Evolutionary conservation across 129 eudicot genomes (phyloP).

Genomic region (Centella asiatica): DNA sequence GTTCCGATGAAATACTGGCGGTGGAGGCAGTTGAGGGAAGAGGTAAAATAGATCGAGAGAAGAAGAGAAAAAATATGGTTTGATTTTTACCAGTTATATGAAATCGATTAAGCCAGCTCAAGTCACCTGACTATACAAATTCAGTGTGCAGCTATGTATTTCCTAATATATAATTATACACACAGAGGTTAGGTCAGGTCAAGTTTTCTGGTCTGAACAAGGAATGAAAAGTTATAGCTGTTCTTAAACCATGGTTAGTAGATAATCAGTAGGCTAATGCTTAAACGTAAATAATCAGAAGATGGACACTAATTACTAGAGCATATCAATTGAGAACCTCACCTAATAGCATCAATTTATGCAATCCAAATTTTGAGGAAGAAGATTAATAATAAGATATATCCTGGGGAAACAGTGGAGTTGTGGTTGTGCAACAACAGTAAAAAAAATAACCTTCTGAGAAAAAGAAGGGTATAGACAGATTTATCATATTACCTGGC

Average conservation of each 20-base stretch:
- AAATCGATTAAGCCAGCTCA: too few relatives aligned
- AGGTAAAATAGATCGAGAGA: too few relatives aligned
- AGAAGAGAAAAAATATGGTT: too few relatives aligned
- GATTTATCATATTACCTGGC: conserved; percentile 52
- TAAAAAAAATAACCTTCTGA: background rate
- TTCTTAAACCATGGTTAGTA: background rate
- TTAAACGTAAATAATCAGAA: too few relatives aligned
- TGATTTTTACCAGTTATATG: too few relatives aligned
- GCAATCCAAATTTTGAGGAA: background rate
- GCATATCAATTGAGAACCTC: background rate
- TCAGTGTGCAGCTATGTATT: too few relatives aligned
- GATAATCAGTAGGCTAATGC: background rate
- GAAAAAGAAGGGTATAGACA: background rate
- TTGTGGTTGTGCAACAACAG: background rate
- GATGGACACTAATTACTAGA: background rate
- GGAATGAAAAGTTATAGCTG: background rate
- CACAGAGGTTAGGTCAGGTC: too few relatives aligned
- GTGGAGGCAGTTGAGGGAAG: too few relatives aligned
- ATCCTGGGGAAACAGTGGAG: background rate
- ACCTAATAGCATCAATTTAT: too few relatives aligned
- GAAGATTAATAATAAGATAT: background rate
- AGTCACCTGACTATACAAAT: too few relatives aligned
- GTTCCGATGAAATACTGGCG: too few relatives aligned
- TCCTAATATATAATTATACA: too few relatives aligned
- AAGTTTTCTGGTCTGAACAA: background rate